Base-by-base conservation (phyloP, 805 yeast species). In the Myxozyma lipomycoides region DNA sequence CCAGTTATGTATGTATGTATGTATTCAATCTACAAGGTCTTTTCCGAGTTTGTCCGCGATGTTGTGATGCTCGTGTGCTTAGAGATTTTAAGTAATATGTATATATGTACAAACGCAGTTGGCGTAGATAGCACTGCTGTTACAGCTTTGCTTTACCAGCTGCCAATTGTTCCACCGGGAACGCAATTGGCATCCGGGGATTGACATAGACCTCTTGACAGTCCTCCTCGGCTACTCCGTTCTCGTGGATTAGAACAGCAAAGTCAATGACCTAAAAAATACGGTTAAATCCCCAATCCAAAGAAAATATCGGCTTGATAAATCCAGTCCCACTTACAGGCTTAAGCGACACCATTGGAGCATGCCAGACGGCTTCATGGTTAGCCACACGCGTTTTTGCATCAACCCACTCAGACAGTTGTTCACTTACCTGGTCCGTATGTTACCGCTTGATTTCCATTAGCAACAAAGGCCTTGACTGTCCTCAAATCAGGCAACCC, bases 291-390 rank as follows among this genome's bases (percentile, higher is more conserved):
- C 12, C 12, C 15, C 15, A 28, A 28, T 15, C 34, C n/a, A n/a
- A n/a, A n/a, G n/a, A n/a, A n/a, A n/a, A n/a, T n/a, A n/a, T n/a
- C n/a, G n/a, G n/a, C n/a, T n/a, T n/a, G n/a, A n/a, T n/a, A n/a
- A n/a, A n/a, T n/a, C n/a, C n/a, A n/a, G n/a, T n/a, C n/a, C n/a
- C 10, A 28, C 18, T 38, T 36, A 51, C 57, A 25, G 77, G 79
- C 30, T 82, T 83, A 7, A 88, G 66, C 1, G 87, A 91, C 21
- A 91, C 83, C 98, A 90, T 90, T 2, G 98, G 97, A 0, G 97
- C 95, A 65, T 90, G 98, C 98, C 98, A 90, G 3, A 83, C 78
- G 0, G 84, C 87, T 10, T n/a, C n/a, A n/a, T n/a, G n/a, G n/a
- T n/a, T n/a, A n/a, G 56, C 12, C 7, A 19, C 3, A 2, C 25